Evolutionary conservation across 208 protist genomes (phyloP), one percentile per base, ranked within the genome.

Genomic region (Novymonas esmeraldas): DNA sequence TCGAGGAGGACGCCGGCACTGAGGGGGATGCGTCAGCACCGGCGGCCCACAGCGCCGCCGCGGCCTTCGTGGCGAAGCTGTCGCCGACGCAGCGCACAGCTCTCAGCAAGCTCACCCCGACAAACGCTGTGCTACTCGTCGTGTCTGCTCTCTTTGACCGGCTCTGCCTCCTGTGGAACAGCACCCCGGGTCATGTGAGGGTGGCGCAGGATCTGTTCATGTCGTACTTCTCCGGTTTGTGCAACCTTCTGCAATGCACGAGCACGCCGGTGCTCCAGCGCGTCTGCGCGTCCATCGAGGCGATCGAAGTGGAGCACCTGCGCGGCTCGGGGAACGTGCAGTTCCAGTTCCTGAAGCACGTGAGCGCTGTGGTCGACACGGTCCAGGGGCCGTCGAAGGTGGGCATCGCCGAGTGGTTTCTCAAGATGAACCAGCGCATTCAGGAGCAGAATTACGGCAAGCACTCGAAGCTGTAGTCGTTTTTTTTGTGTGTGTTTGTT

Each of bases 241-340:
- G 81, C 46, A 92, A 93, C 66, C 60, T 95, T 29, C 58, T 95
- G 46, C 82, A 89, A 67, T 95, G 90, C 70, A 75, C 58, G 11
- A 81, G 72, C 41, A 80, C 59, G 22, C 50, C 79, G 24, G 83
- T 93, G n/a, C 63, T 93, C 44, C 79, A 85, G 63, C 84, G 90
- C 11, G 90, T 95, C 29, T 93, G 86, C 42, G 87, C 86, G 31
- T 95, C 90, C 3, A 78, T 95, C 13, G 86, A 95, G 77, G 82
- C 87, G 29, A 76, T 95, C 11, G 60, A 84, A 60, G 63, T 92
- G 60, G 86, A 95, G 55, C 84, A 95, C 57, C 69, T 95, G 20
- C 78, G 73, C 18, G 78, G 78, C 45, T 76, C 84, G 1, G 75
- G 71, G 16, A 67, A 52, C 20, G 56, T 83, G 14, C 85, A 90